Evolutionary conservation across 2,329 filamentous ascomycete species (phyloP).

Genomic region (Helotiales sp.): DNA sequence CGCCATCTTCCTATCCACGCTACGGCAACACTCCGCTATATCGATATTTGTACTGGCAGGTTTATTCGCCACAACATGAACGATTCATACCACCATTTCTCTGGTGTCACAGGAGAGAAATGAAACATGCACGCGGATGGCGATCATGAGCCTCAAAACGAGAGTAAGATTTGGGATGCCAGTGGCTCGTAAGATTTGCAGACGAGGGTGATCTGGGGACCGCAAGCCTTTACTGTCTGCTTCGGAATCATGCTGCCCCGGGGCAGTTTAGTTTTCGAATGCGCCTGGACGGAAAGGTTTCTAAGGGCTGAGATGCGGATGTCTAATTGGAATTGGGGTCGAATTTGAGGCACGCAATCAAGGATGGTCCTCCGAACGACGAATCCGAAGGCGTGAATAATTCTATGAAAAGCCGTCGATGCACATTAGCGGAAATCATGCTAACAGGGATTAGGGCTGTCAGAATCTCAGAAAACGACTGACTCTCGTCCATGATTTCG

Average conservation of each 20-base stretch:
- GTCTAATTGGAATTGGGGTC: neutral
- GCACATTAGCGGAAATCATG: constrained; percentile 10
- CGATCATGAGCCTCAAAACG: neutral
- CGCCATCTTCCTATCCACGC: neutral
- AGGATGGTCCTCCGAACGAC: neutral
- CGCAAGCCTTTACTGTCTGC: neutral
- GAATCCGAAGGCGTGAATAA: neutral
- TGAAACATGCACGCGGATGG: neutral
- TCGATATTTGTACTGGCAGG: neutral
- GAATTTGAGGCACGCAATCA: neutral
- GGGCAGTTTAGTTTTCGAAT: neutral
- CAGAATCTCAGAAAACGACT: too few relatives aligned
- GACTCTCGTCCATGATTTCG: constrained; percentile 1
- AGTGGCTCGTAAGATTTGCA: neutral
- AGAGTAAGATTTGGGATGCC: neutral
- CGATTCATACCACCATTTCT: neutral
- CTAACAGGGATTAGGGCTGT: neutral
- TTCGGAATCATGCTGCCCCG: neutral
- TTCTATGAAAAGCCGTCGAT: neutral
- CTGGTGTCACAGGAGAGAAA: neutral
- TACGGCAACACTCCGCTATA: neutral
- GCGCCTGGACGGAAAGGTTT: neutral
- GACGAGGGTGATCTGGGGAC: neutral
- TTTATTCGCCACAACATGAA: neutral
- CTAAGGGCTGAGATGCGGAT: neutral